Percentiles rank a stretch among this genome's conserved stretches.
Conservation (phyloP, 2,329 filamentous ascomycete species). For the Venturia pyrina region DNA sequence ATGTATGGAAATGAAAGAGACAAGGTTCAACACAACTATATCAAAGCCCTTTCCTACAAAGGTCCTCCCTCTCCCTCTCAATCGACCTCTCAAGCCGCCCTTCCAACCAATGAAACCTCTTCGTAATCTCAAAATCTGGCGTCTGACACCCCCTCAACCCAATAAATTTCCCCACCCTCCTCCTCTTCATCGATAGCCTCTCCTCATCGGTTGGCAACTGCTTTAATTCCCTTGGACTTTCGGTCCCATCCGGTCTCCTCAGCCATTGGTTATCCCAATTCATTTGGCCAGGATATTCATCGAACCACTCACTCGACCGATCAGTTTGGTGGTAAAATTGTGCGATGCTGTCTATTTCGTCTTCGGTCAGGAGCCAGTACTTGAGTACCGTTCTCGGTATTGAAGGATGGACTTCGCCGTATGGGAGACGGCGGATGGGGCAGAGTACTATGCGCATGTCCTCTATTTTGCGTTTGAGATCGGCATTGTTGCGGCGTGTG, state of each 20-base stretch:
- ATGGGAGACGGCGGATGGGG: slow-evolving; percentile 2
- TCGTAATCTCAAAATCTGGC: slow-evolving; percentile 3
- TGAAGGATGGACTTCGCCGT: slow-evolving; percentile 7
- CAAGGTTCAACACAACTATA: no score
- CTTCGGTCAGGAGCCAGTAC: slow-evolving; percentile 12
- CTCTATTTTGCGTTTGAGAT: slow-evolving; percentile 2
- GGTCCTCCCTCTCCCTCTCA: not conserved
- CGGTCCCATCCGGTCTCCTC: not conserved
- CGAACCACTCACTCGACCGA: not conserved
- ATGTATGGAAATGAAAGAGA: no score
- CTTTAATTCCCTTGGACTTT: not conserved
- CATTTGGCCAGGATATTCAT: slow-evolving; percentile 9
- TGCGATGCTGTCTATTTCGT: slow-evolving; percentile 11
- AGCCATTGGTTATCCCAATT: slow-evolving; percentile 11
- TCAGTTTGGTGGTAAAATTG: slow-evolving; percentile 7
- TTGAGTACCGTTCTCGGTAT: slow-evolving; percentile 9
- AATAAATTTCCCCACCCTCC: slow-evolving; percentile 13
- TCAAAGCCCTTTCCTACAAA: not conserved
- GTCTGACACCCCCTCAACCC: slow-evolving; percentile 13
- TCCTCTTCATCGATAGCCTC: slow-evolving; percentile 9
- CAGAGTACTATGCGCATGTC: slow-evolving; percentile 7
- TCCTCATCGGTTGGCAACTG: slow-evolving; percentile 3
- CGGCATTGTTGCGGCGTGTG: not conserved
- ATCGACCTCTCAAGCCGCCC: slow-evolving; percentile 9
- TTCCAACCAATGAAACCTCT: slow-evolving; percentile 6